A percentile compares a stretch with the other conserved stretches of the same genome.
Conservation (phyloP, 208 protist genomes). For the Crithidia acanthocephali region DNA sequence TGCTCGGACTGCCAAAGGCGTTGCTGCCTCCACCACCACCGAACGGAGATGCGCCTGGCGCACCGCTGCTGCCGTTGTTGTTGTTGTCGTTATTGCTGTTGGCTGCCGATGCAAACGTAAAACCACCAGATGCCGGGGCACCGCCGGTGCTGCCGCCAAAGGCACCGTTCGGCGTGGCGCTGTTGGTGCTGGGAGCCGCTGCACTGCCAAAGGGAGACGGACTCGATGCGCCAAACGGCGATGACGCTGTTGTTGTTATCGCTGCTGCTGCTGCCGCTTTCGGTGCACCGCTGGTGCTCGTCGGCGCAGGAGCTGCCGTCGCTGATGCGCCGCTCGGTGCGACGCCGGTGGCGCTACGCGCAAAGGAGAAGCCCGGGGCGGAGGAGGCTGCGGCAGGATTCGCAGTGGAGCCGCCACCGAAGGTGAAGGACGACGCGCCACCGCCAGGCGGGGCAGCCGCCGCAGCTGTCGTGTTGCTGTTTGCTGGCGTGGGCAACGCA, state of each 20-base stretch:
- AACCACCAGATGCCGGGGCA: neutral
- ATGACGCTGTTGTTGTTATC: too few relatives aligned
- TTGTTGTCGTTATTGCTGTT: neutral
- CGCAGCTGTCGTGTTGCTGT: neutral
- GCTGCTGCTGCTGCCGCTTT: too few relatives aligned
- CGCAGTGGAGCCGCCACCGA: neutral
- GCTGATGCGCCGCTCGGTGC: neutral
- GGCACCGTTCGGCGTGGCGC: too few relatives aligned
- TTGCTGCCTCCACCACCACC: neutral
- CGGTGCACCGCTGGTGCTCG: too few relatives aligned
- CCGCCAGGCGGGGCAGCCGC: neutral
- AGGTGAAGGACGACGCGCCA: neutral
- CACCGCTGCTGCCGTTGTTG: neutral
- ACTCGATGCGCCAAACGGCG: neutral
- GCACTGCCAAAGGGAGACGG: neutral
- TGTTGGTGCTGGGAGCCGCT: too few relatives aligned
- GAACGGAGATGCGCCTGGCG: neutral
- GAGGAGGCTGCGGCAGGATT: neutral
- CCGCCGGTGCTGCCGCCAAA: neutral
- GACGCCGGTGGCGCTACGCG: neutral
- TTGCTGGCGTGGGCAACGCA: too few relatives aligned
- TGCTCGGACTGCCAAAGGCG: too few relatives aligned
- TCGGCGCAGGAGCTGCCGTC: neutral
- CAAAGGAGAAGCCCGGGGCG: slow-evolving; percentile 2
- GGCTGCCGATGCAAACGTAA: neutral